Base-by-base conservation (phyloP, 116 monocot species). In the Zostera marina region DNA sequence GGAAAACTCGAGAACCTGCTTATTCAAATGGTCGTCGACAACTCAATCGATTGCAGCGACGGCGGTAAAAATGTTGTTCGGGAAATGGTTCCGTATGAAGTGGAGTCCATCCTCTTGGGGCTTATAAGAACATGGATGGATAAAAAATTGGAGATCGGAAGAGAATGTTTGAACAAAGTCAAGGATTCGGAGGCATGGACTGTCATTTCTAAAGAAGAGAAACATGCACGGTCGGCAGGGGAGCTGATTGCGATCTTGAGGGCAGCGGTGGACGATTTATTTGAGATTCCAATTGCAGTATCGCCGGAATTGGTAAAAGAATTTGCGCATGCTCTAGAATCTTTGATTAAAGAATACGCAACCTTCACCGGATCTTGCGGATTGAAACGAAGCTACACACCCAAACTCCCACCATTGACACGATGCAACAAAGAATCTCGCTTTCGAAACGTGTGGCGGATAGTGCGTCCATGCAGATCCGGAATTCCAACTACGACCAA, bases 371-470 rank as follows among this genome's bases (percentile, higher is more conserved):
- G 75, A n/a, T 73, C 86, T 3, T 92, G 86, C 42, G 92, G 96
- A 11, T 70, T 73, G 3, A 85, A 74, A 72, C 79, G 80, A 49
- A 96, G 70, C 66, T 96, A 85, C 61, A 60, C 85, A 23, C 96
- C 96, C 15, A 60, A 52, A 19, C 63, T 89, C 3, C 96, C 96
- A 3, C 74, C 85, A 0, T 60, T 96, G 13, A 96, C 96, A 32
- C 75, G 96, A 52, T 96, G 96, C 81, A 96, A 85, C 70, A 89
- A 85, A 65, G 89, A 78, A 60, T 89, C 85, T 2, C 56, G 61
- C 8, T 74, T 96, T 14, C 43, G 63, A 21, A 69, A 69, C 58
- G 74, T 89, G 1, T 89, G 85, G 96, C 80, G 65, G 66, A 88
- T 66, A 64, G 57, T 58, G 13, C 65, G 42, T 48, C 85, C 80